Base-by-base conservation (phyloP, 1,284 basidiomycete genomes). In the Coriolopsis trogii region DNA sequence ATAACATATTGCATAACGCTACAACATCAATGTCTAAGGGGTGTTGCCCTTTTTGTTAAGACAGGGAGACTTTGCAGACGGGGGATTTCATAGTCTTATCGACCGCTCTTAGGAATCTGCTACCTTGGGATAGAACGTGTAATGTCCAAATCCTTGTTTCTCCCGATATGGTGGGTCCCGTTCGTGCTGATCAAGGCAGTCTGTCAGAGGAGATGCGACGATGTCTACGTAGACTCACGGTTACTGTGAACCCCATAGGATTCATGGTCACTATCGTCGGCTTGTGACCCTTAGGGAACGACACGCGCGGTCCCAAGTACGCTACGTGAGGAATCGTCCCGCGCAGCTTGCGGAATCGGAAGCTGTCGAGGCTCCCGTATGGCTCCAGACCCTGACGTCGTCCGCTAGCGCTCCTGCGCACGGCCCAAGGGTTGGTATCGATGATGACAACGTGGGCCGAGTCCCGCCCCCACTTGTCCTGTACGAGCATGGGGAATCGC, bases 101-200 rank as follows among this genome's bases (percentile, higher is more conserved):
- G n/a, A n/a, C n/a, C n/a, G n/a, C n/a, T n/a, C n/a, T n/a, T n/a
- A n/a, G n/a, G n/a, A n/a, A n/a, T n/a, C n/a, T n/a, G n/a, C n/a
- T n/a, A n/a, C n/a, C n/a, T n/a, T n/a, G n/a, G n/a, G n/a, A n/a
- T n/a, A 49, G 33, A 46, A 46, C 15, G 43, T 46, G 4, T 51
- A 44, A 18, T 51, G 46, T 20, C 50, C 50, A 24, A 46, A 40
- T 13, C 50, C 50, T 6, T 36, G 1, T 23, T 31, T 46, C 12
- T 46, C 44, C 31, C 41, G 50, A 29, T 51, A 51, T 7, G 50
- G 50, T 15, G 50, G 50, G 20, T 24, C 25, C 30, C 39, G 46
- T 33, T 51, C 50, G 23, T 51, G 39, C 50, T 51, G 23, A n/a
- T 15, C 13, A 12, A 33, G 48, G 41, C 15, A 40, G 28, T 16